Evolutionary conservation across 2,329 filamentous ascomycete species (phyloP).

Genomic region (Microdochium trichocladiopsis): DNA sequence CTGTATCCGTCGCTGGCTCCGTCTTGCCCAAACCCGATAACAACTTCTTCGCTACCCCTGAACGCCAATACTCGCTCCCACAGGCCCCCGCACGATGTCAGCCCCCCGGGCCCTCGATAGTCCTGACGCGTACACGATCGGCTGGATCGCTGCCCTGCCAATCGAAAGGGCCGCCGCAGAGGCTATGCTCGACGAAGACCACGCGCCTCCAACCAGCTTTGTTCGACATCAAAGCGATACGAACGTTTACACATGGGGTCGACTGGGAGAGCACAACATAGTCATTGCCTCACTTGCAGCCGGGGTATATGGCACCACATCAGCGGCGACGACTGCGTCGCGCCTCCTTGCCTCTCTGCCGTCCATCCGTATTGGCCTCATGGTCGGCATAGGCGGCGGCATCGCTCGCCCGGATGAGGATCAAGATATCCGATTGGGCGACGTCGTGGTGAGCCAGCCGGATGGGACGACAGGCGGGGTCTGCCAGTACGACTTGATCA

Average conservation of each 20-base stretch:
- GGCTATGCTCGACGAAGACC: conserved; percentile 17
- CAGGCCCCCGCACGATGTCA: neutral
- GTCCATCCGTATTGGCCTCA: conserved; percentile 8
- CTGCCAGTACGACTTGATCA: conserved; percentile 15
- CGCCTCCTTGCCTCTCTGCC: conserved; percentile 8
- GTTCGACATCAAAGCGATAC: conserved; percentile 7
- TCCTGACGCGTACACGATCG: conserved; percentile 16
- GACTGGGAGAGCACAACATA: conserved; percentile 15
- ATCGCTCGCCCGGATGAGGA: conserved; percentile 4
- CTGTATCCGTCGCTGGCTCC: neutral
- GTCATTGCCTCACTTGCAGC: conserved; percentile 15
- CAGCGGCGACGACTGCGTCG: conserved; percentile 6
- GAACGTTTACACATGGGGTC: conserved; percentile 17
- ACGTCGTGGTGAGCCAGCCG: conserved; percentile 16
- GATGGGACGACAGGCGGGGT: conserved; percentile 8
- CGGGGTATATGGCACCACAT: conserved; percentile 7
- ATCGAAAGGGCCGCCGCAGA: conserved; percentile 20
- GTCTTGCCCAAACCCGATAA: neutral
- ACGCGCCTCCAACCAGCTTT: conserved; percentile 6
- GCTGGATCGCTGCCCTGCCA: conserved; percentile 23
- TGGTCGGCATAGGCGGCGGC: conserved; percentile 11
- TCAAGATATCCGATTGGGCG: conserved; percentile 17
- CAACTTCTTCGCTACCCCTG: neutral
- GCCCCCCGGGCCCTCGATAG: neutral
- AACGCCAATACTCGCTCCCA: neutral